Evolutionary conservation across 169 alveolate species (phyloP), one percentile per base, ranked within the genome.

Genomic region (Plasmodium vivax): DNA sequence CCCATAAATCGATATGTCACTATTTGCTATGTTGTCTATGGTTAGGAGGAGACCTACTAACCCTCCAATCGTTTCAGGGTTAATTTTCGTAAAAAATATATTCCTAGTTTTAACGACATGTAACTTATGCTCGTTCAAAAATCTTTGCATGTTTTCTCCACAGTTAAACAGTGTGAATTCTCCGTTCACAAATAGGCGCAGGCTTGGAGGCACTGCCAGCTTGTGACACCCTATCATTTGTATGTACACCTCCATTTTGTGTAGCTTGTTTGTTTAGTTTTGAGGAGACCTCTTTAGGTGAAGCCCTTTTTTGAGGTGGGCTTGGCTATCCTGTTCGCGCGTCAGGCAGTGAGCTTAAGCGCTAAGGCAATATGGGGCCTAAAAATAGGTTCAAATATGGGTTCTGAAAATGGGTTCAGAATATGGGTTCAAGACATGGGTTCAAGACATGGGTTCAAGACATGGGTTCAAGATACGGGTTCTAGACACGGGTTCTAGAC

Each of bases 81-180:
- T 94, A 9, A 96, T 81, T n/a, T 92, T 85, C 6, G 98, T 97
- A 71, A 97, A 71, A 75, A 95, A 91, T 72, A 97, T 95, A 93
- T 92, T 90, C 34, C 94, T 79, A 6, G 95, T 87, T 75, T 94
- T 95, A 16, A 95, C 95, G 12, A 97, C 74, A n/a, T 95, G 96
- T 58, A 97, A 94, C 93, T 92, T 96, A 84, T 97, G 97, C 72
- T 96, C 97, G 82, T 95, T 82, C 82, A 97, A 94, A 83, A 96
- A 96, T 73, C 98, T 88, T 91, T 97, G 98, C 30, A 88, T 85
- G 92, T 97, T 97, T 79, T 97, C 98, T 9, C 98, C 98, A 58
- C 96, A 97, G 90, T 97, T 97, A 91, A 97, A 84, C 45, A 97
- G 96, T 19, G 96, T 92, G 72, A 93, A 94, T 2, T 82, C 84